phyloP scores from a whole-genome alignment of 2,329 filamentous ascomycete species.

The Claviceps sp. region DNA sequence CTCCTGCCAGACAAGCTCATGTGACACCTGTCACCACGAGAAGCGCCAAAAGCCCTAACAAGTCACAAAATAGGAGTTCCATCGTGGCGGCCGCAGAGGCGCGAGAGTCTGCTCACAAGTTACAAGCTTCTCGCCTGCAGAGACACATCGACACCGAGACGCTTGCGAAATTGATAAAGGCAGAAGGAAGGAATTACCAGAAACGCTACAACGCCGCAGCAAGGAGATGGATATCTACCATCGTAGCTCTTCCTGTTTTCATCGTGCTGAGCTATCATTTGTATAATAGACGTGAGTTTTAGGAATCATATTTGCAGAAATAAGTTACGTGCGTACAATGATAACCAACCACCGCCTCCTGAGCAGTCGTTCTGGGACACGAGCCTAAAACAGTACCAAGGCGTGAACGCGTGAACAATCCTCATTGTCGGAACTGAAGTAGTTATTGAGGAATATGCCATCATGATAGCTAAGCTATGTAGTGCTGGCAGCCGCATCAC shows the following conservation, averaged over 20 bases:
- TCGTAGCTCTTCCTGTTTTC: conserved; percentile 40
- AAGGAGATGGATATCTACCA: conserved; percentile 30
- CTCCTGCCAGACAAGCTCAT: not conserved
- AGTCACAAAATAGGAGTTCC: too few species aligned
- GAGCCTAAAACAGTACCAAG: not conserved
- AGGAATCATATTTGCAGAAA: not conserved
- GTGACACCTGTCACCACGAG: not conserved
- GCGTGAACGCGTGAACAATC: not conserved
- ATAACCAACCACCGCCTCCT: not conserved
- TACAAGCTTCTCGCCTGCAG: conserved; percentile 12
- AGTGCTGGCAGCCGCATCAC: too few species aligned
- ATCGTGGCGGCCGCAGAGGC: conserved; percentile 9
- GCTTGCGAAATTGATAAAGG: conserved; percentile 10
- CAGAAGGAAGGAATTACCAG: conserved; percentile 23
- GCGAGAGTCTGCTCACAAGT: conserved; percentile 9
- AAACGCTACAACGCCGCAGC: conserved; percentile 29
- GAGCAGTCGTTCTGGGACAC: conserved; percentile 3
- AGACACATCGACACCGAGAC: conserved; percentile 7
- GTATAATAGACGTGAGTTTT: conserved; percentile 33
- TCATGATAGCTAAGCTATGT: too few species aligned
- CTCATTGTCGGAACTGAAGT: not conserved
- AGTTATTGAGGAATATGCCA: too few species aligned
- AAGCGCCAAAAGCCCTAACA: not conserved
- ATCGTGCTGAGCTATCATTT: conserved; percentile 42
- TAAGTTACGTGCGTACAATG: not conserved